A percentile compares a stretch with the other conserved stretches of the same genome.
Evolutionary conservation across 148 eudicot genomes (phyloP).

Genomic region (Camellia lanceoleosa): DNA sequence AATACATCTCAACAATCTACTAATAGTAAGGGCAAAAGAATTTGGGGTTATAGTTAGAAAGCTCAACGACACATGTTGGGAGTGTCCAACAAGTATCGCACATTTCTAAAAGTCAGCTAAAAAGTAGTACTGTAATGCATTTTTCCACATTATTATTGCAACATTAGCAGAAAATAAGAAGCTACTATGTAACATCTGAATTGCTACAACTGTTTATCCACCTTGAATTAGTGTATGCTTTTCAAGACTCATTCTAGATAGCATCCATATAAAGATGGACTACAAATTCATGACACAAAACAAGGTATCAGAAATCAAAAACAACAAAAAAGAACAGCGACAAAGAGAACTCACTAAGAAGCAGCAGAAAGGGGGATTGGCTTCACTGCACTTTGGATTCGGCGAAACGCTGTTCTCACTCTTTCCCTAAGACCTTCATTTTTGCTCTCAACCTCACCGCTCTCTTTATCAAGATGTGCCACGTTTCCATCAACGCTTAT

Average conservation of each 20-base stretch:
- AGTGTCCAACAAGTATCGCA: too few relatives aligned
- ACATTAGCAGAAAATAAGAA: not conserved
- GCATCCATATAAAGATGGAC: not conserved
- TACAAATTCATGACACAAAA: not conserved
- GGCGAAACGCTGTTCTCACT: slow-evolving; percentile 57
- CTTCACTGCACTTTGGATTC: slow-evolving; percentile 62
- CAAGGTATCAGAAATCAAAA: not conserved
- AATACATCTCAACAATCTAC: slow-evolving; percentile 81
- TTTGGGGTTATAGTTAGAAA: slow-evolving; percentile 67
- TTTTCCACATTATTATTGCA: not conserved
- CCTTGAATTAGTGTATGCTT: not conserved
- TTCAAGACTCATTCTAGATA: not conserved
- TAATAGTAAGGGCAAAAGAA: slow-evolving; percentile 78
- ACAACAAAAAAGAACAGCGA: not conserved
- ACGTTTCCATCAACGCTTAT: slow-evolving; percentile 69
- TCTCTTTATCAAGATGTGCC: slow-evolving; percentile 68
- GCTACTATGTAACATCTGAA: not conserved
- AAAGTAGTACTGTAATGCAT: too few relatives aligned
- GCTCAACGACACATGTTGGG: too few relatives aligned
- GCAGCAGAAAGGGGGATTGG: slow-evolving; percentile 68
- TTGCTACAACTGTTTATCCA: not conserved
- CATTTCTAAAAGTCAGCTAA: too few relatives aligned
- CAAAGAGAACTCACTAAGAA: slow-evolving; percentile 13
- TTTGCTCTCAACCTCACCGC: slow-evolving; percentile 76
- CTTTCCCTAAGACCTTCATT: slow-evolving; percentile 81